A percentile compares a stretch with the other conserved stretches of the same genome.
Evolutionary conservation across 306 rosid species (phyloP).

Genomic region (Inga laurina): DNA sequence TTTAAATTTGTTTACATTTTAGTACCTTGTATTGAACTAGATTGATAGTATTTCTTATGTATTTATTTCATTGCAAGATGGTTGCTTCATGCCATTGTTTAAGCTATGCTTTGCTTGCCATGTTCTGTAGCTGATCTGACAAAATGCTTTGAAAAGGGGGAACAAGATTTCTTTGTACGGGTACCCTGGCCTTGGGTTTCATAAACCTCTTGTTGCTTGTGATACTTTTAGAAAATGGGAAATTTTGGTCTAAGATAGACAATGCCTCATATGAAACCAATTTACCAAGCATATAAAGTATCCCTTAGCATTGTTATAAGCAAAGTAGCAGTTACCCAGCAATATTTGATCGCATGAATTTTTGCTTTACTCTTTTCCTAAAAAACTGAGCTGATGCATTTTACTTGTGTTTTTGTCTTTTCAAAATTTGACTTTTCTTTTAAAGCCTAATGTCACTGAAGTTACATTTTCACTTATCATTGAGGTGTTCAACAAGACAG

Average conservation of each 20-base stretch:
- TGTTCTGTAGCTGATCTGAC: slow-evolving; percentile 21
- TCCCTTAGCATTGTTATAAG: not conserved
- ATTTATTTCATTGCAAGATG: not conserved
- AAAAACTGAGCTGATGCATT: not conserved
- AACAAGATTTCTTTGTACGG: not conserved
- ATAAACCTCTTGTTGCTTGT: not conserved
- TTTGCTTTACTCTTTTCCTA: not conserved
- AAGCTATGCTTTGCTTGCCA: not conserved
- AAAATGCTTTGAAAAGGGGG: slow-evolving; percentile 15
- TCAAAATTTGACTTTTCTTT: not conserved
- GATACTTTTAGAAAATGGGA: not conserved
- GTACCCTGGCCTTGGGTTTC: not conserved
- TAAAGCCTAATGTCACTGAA: not conserved
- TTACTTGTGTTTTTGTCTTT: not conserved
- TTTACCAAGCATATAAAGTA: not conserved
- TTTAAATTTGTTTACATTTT: not conserved
- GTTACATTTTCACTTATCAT: not conserved
- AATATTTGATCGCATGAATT: not conserved
- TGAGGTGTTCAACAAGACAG: not conserved
- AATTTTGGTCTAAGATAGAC: not conserved
- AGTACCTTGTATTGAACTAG: not conserved
- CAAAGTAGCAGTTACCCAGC: not conserved
- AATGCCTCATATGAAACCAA: not conserved
- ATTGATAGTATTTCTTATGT: not conserved
- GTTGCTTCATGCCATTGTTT: not conserved